These are phyloP conservation scores for Typha latifolia DNA, from an alignment of 176 grass and related monocot species.

Conservation along the genomic window DNA sequence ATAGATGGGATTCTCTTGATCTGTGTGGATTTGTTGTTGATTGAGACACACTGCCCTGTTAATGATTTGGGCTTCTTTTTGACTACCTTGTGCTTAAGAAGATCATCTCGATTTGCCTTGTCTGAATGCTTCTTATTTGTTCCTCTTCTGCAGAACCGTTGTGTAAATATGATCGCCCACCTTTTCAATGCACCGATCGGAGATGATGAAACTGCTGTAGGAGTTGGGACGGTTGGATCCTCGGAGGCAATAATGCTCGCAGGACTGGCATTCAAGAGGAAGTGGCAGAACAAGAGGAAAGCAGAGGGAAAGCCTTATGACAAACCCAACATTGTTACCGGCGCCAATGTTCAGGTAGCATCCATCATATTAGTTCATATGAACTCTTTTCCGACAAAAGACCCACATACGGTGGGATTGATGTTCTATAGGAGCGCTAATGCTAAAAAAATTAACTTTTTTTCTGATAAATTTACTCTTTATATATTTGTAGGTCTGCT, in stretches of 20 bases:
- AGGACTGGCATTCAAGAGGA: constrained; percentile 76
- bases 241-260: constrained; percentile 86
- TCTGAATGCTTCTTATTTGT: constrained; percentile 7
- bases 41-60: too few species aligned
- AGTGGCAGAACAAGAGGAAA: constrained; percentile 71
- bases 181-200: constrained; percentile 56
- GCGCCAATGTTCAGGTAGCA: constrained; percentile 76
- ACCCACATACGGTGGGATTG: too few species aligned
- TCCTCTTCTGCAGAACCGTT: constrained; percentile 45
- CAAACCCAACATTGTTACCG: constrained; percentile 86
- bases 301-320: constrained; percentile 57
- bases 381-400: too few species aligned
- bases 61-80: too few species aligned
- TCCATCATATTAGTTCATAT: background rate
- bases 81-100: too few species aligned
- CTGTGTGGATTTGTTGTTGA: too few species aligned
- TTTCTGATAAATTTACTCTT: background rate
- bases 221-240: constrained; percentile 62
- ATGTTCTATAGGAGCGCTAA: too few species aligned
- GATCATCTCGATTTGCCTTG: too few species aligned
- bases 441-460: too few species aligned
- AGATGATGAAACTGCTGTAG: constrained; percentile 50
- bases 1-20: too few species aligned
- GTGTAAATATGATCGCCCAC: constrained; percentile 82
- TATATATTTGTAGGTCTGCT: constrained; percentile 45